A percentile compares a stretch with the other conserved stretches of the same genome.
These are phyloP conservation scores for Beta corolliflora DNA, from an alignment of 179 eudicot species.

Conservation along the genomic window DNA sequence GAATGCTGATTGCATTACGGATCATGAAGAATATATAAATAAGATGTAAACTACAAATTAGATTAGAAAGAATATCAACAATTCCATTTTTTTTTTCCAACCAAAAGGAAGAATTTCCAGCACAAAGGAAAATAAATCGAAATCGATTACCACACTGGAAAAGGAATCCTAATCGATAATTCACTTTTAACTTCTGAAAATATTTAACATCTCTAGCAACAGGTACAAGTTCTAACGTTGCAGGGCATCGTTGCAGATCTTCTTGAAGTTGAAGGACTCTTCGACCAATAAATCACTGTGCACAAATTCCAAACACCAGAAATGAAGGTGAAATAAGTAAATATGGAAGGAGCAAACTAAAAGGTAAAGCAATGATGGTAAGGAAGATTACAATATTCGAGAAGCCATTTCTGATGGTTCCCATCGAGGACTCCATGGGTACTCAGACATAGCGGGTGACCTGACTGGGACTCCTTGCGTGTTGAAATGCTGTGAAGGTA, in stretches of 20 bases:
- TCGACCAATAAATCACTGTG: slow-evolving; percentile 75
- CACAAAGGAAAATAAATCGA: slow-evolving; percentile 2
- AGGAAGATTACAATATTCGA: slow-evolving; percentile 64
- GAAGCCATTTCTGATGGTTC: slow-evolving; percentile 73
- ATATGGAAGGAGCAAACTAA: neutral
- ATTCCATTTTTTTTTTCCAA: neutral
- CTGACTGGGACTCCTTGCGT: slow-evolving; percentile 56
- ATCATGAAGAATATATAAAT: neutral
- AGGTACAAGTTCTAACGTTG: slow-evolving; percentile 26
- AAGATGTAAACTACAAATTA: neutral
- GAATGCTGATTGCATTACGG: neutral
- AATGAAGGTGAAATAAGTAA: slow-evolving; percentile 10
- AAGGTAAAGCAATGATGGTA: neutral
- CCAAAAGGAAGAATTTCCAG: neutral
- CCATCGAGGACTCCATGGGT: slow-evolving; percentile 99
- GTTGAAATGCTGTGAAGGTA: slow-evolving; percentile 56
- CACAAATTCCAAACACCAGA: neutral
- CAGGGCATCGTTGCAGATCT: slow-evolving; percentile 62
- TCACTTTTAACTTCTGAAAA: slow-evolving; percentile 19
- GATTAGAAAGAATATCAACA: neutral
- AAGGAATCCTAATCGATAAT: neutral
- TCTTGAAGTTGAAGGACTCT: slow-evolving; percentile 84
- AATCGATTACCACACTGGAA: slow-evolving; percentile 14
- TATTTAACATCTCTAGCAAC: neutral
- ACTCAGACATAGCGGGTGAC: slow-evolving; percentile 53